These are phyloP conservation scores for Pseudogymnoascus sp. DNA, from an alignment of 2,329 filamentous ascomycete species.

Conservation along the genomic window DNA sequence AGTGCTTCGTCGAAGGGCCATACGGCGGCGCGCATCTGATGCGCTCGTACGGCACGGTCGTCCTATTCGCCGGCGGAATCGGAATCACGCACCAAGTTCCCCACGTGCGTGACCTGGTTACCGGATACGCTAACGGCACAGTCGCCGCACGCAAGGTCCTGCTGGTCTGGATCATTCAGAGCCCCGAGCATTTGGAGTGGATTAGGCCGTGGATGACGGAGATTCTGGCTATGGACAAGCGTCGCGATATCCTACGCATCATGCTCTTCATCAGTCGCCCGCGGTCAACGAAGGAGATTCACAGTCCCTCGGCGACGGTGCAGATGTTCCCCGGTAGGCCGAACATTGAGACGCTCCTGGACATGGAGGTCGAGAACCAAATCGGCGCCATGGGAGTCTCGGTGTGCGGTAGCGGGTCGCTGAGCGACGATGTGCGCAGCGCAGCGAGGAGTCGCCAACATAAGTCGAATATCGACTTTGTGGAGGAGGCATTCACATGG, in stretches of 20 bases:
- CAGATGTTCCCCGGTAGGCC: conserved; percentile 79
- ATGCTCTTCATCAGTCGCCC: conserved; percentile 72
- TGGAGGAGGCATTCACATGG: conserved; percentile 70
- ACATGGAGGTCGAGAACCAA: conserved; percentile 66
- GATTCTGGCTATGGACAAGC: conserved; percentile 66
- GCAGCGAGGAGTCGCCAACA: conserved; percentile 59
- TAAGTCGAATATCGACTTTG: conserved; percentile 63
- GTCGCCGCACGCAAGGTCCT: conserved; percentile 64
- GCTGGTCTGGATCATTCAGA: conserved; percentile 73
- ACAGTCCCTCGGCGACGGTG: conserved; percentile 67
- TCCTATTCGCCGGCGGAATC: conserved; percentile 73
- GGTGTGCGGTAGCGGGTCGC: conserved; percentile 65
- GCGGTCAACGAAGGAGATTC: conserved; percentile 70
- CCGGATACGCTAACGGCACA: conserved; percentile 59
- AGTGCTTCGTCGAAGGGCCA: conserved; percentile 65
- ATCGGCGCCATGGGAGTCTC: conserved; percentile 66
- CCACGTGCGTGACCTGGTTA: conserved; percentile 64
- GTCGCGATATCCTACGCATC: conserved; percentile 66
- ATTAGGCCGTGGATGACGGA: conserved; percentile 78
- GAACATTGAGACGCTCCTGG: conserved; percentile 64
- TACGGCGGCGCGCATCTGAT: conserved; percentile 67
- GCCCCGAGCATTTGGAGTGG: conserved; percentile 74
- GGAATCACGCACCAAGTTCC: conserved; percentile 75
- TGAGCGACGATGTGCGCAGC: conserved; percentile 67
- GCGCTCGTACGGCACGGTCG: conserved; percentile 68